Conservation (phyloP, 2,329 filamentous ascomycete species). For the Apiospora hydei region DNA sequence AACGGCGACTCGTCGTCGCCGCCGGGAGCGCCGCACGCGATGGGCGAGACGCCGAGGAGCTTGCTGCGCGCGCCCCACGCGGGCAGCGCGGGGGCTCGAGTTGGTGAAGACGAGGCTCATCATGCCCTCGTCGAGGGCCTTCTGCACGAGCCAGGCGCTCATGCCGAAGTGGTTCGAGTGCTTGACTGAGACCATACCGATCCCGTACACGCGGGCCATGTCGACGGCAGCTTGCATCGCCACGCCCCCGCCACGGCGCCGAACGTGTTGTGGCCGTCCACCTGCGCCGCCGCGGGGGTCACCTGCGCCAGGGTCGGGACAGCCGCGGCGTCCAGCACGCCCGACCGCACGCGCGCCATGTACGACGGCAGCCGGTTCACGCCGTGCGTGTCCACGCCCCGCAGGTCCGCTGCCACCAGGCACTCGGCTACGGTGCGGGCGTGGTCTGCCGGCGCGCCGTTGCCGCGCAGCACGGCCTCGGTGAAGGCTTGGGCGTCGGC, state of each 20-base stretch:
- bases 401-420: constrained; percentile 76
- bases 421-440: constrained; percentile 71
- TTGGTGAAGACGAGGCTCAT: constrained; percentile 77
- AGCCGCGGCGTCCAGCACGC: constrained; percentile 69
- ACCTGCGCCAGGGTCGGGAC: constrained; percentile 64
- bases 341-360: constrained; percentile 74
- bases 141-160: constrained; percentile 80
- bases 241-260: constrained; percentile 74
- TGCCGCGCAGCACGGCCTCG: constrained; percentile 62
- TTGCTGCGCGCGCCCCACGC: constrained; percentile 73
- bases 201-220: constrained; percentile 70
- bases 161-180: constrained; percentile 87
- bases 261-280: constrained; percentile 75
- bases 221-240: constrained; percentile 74
- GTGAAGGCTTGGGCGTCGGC: constrained; percentile 56
- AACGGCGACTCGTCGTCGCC: constrained; percentile 60
- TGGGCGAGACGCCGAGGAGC: constrained; percentile 76
- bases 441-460: constrained; percentile 65
- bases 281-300: constrained; percentile 75
- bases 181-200: constrained; percentile 78
- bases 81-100: constrained; percentile 75
- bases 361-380: constrained; percentile 82
- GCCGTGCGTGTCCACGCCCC: constrained; percentile 81
- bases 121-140: constrained; percentile 75
- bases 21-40: constrained; percentile 78